A percentile compares a stretch with the other conserved stretches of the same genome.
These are phyloP conservation scores for Xanthoceras sorbifolium DNA, from an alignment of 345 rosid genomes.

Conservation along the genomic window DNA sequence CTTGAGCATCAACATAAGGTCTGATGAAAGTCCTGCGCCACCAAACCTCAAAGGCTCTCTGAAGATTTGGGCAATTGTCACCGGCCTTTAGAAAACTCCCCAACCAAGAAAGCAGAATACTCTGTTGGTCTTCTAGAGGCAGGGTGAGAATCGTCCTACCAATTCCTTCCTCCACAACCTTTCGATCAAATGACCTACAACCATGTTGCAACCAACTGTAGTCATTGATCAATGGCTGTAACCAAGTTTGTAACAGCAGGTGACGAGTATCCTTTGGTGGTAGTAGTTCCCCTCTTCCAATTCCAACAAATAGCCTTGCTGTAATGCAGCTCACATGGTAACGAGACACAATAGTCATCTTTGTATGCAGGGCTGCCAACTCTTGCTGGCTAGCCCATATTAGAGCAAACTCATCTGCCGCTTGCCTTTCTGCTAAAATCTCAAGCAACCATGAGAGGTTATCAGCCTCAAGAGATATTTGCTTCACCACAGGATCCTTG, in stretches of 20 bases:
- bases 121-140: constrained; percentile 91
- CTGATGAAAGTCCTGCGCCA: constrained; percentile 92
- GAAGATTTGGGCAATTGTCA: constrained; percentile 96
- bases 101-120: constrained; percentile 77
- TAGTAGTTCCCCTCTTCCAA: constrained; percentile 88
- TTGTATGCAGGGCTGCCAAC: constrained; percentile 62
- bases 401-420: constrained; percentile 76
- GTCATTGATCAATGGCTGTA: constrained; percentile 88
- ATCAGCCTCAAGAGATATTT: constrained; percentile 79
- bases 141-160: constrained; percentile 89
- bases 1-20: constrained; percentile 60
- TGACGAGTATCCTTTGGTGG: constrained; percentile 83
- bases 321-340: constrained; percentile 88
- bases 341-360: constrained; percentile 71
- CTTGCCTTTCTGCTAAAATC: constrained; percentile 74
- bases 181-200: constrained; percentile 80
- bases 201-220: constrained; percentile 96
- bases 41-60: constrained; percentile 97
- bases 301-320: constrained; percentile 76
- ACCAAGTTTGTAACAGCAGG: constrained; percentile 73
- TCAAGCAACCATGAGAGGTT: constrained; percentile 92
- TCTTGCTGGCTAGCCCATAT: constrained; percentile 86
- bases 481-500: constrained; percentile 58
- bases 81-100: constrained; percentile 82
- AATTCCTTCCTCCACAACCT: constrained; percentile 94